phyloP scores from a whole-genome alignment of 2,329 filamentous ascomycete species.

The Rachicladosporium sp. region DNA sequence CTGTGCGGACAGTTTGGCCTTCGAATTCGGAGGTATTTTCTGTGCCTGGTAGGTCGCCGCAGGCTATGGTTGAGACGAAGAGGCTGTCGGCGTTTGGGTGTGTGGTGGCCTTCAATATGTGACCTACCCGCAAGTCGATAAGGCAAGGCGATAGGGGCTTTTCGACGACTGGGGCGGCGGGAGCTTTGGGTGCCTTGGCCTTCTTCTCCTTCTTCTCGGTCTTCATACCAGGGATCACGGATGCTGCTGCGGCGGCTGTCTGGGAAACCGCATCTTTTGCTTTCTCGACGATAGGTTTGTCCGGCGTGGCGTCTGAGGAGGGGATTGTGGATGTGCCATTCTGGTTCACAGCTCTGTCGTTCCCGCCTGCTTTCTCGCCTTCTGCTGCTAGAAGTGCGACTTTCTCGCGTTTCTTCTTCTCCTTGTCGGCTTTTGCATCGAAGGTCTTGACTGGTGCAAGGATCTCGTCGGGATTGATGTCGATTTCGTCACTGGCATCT shows the following conservation, averaged over 20 bases:
- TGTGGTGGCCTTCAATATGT: constrained; percentile 90
- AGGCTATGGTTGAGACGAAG: constrained; percentile 88
- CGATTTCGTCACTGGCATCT: constrained; percentile 49
- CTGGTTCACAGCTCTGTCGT: constrained; percentile 29
- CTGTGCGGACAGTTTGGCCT: constrained; percentile 81
- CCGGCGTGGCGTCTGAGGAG: constrained; percentile 3
- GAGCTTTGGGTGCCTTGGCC: constrained; percentile 69
- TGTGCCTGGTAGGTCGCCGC: constrained; percentile 72
- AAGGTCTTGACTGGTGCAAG: constrained; percentile 79
- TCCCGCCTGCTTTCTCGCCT: constrained; percentile 23
- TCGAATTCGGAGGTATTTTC: constrained; percentile 88
- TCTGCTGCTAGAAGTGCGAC: constrained; percentile 43
- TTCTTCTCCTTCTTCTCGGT: constrained; percentile 63
- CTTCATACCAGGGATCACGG: constrained; percentile 25
- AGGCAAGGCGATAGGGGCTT: constrained; percentile 70
- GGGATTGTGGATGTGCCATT: constrained; percentile 25
- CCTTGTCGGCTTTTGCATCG: constrained; percentile 90
- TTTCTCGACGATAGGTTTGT: constrained; percentile 37
- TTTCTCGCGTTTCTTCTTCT: constrained; percentile 94
- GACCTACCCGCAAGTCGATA: constrained; percentile 91
- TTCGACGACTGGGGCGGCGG: constrained; percentile 46
- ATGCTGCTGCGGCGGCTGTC: constrained; percentile 33
- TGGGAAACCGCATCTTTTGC: constrained; percentile 39
- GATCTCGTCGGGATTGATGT: constrained; percentile 66
- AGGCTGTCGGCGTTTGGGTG: constrained; percentile 96